phyloP scores from a whole-genome alignment of 2,329 filamentous ascomycete species.

The Microdochium nivale region DNA sequence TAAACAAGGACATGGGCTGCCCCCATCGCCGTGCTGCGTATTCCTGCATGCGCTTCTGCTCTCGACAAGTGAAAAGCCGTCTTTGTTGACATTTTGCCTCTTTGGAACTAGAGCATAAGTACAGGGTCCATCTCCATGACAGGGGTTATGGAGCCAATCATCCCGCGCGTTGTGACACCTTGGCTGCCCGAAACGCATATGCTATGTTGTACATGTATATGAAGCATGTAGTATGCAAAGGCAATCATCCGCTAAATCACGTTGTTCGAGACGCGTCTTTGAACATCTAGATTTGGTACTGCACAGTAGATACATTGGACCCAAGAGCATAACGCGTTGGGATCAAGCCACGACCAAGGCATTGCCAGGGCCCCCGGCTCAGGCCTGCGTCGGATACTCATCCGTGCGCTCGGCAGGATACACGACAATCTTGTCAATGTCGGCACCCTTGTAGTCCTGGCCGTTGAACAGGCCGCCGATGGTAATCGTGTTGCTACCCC shows the following conservation, averaged over 20 bases:
- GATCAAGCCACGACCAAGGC: too few relatives aligned
- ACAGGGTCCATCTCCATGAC: neutral
- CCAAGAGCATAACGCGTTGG: too few relatives aligned
- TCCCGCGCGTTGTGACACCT: neutral
- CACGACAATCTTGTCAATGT: slow-evolving; percentile 50
- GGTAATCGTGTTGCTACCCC: slow-evolving; percentile 41
- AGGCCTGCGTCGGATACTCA: too few relatives aligned
- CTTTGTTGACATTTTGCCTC: neutral
- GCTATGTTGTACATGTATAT: too few relatives aligned
- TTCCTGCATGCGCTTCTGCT: too few relatives aligned
- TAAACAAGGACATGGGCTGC: too few relatives aligned
- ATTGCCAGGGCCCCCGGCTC: too few relatives aligned
- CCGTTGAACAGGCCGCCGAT: slow-evolving; percentile 50
- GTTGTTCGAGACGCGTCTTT: too few relatives aligned
- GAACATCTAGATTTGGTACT: too few relatives aligned
- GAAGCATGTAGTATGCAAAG: too few relatives aligned
- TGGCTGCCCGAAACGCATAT: neutral
- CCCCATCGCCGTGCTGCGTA: neutral
- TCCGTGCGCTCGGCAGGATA: slow-evolving; percentile 35
- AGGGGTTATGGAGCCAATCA: neutral
- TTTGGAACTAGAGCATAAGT: neutral
- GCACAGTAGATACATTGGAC: too few relatives aligned
- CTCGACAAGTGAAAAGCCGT: neutral
- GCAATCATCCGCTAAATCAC: too few relatives aligned
- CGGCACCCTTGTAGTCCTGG: slow-evolving; percentile 46